These are phyloP conservation scores for Babesia ovata DNA, from an alignment of 169 alveolate species.

Conservation along the genomic window DNA sequence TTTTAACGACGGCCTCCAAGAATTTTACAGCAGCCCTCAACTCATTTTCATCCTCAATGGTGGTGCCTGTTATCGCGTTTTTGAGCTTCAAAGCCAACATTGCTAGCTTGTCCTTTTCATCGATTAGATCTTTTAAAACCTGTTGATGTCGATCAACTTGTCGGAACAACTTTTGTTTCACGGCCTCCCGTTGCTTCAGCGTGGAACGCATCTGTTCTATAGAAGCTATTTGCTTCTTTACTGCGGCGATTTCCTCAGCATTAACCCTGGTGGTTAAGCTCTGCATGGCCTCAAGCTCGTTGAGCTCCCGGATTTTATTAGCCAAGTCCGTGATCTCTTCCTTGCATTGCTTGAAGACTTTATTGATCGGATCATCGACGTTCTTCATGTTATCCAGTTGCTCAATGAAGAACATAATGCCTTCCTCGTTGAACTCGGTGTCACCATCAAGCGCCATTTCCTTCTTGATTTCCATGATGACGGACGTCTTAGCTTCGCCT, in stretches of 20 bases:
- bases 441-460: slow-evolving; percentile 16
- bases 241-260: background rate
- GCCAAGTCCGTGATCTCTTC: slow-evolving; percentile 9
- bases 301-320: background rate
- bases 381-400: background rate
- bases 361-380: background rate
- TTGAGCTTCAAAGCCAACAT: slow-evolving; percentile 4
- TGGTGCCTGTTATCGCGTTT: slow-evolving; percentile 13
- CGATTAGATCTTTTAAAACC: background rate
- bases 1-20: slow-evolving; percentile 26
- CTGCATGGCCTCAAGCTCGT: background rate
- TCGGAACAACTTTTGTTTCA: background rate
- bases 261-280: background rate
- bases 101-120: slow-evolving; percentile 14
- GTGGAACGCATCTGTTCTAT: background rate
- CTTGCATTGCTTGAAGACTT: background rate
- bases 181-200: slow-evolving; percentile 7
- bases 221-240: background rate
- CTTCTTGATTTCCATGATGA: slow-evolving; percentile 17
- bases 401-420: background rate
- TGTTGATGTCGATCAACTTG: slow-evolving; percentile 1
- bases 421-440: slow-evolving; percentile 8
- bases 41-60: slow-evolving; percentile 24
- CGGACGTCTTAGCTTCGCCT: slow-evolving; percentile 2
- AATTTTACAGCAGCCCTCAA: slow-evolving; percentile 27